A percentile compares a stretch with the other conserved stretches of the same genome.
These are phyloP conservation scores for Exutisphaerella laricina DNA, from an alignment of 2,329 filamentous ascomycete genomes.

Conservation along the genomic window DNA sequence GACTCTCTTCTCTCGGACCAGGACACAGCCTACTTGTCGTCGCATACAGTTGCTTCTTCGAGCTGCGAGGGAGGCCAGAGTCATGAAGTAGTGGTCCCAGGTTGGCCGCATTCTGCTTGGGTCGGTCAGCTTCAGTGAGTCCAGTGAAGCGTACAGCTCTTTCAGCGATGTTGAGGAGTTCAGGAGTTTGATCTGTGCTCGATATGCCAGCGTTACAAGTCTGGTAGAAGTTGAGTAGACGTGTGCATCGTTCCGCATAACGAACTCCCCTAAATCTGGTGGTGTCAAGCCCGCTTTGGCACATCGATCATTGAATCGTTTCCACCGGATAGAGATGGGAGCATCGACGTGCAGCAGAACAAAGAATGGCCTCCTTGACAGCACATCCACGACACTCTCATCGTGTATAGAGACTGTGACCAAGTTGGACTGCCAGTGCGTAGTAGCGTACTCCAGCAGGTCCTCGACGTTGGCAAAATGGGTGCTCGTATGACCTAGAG, in stretches of 20 bases:
- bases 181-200: constrained; percentile 76
- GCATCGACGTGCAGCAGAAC: constrained; percentile 88
- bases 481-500: constrained; percentile 9
- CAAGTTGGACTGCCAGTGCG: constrained; percentile 75
- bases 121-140: constrained; percentile 69
- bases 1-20: constrained; percentile 79
- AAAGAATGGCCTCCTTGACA: constrained; percentile 82
- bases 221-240: constrained; percentile 63
- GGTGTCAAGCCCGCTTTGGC: constrained; percentile 39
- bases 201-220: constrained; percentile 70
- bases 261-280: constrained; percentile 54
- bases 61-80: constrained; percentile 83
- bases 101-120: constrained; percentile 74
- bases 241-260: constrained; percentile 63
- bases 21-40: constrained; percentile 85
- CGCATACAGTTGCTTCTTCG: constrained; percentile 98
- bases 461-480: constrained; percentile 58
- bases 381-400: constrained; percentile 65
- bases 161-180: constrained; percentile 72
- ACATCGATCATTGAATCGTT: constrained; percentile 62
- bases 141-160: constrained; percentile 66
- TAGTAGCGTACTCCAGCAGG: constrained; percentile 80
- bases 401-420: constrained; percentile 79
- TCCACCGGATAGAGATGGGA: constrained; percentile 77
- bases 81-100: constrained; percentile 99